These are phyloP conservation scores for Mikania micrantha DNA, from an alignment of 129 eudicot genomes.

Conservation along the genomic window DNA sequence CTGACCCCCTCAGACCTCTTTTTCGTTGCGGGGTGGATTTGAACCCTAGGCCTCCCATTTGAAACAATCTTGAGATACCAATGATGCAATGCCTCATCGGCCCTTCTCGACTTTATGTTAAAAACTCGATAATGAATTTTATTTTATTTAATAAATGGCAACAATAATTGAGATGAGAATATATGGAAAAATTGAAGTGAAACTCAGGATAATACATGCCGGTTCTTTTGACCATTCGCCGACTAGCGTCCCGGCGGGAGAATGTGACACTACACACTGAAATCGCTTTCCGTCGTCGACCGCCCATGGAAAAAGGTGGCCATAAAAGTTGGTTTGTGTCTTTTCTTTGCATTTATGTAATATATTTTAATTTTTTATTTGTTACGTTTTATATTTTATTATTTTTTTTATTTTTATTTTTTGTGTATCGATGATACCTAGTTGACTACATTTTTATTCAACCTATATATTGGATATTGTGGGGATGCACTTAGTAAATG, in stretches of 20 bases:
- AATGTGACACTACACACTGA: slow-evolving; percentile 22
- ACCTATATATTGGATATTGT: not conserved
- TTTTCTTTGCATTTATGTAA: not conserved
- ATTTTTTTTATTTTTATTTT: not conserved
- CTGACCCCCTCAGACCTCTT: too few relatives aligned
- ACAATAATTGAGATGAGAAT: slow-evolving; percentile 3
- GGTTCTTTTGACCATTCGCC: slow-evolving; percentile 16
- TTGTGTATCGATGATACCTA: not conserved
- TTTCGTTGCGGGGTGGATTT: too few relatives aligned
- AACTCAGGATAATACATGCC: not conserved
- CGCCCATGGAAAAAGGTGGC: slow-evolving; percentile 24
- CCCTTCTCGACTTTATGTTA: too few relatives aligned
- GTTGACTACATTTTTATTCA: not conserved
- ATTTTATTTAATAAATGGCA: too few relatives aligned
- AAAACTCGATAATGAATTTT: too few relatives aligned
- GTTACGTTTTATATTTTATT: not conserved
- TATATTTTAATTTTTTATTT: not conserved
- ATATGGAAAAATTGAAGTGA: not conserved
- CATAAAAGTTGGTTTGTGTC: slow-evolving; percentile 25
- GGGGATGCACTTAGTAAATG: not conserved
- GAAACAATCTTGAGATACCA: too few relatives aligned
- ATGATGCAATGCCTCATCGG: too few relatives aligned
- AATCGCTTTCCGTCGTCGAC: slow-evolving; percentile 22
- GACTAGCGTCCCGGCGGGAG: slow-evolving; percentile 1
- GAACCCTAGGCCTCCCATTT: too few relatives aligned